Conservation (phyloP, 306 rosid species). For the Medicago truncatula region MtrunA17r5.0-ANR NC_053045.1:41754501-41755000, state of each 20-base stretch:
- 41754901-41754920: background rate
- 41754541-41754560: slow-evolving; percentile 98
- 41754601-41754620: slow-evolving; percentile 94
- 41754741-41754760: slow-evolving; percentile 1
- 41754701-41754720: slow-evolving; percentile 19
- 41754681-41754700: slow-evolving; percentile 27
- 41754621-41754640: slow-evolving; percentile 82
- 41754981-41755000: background rate
- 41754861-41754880: background rate
- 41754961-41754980: background rate
- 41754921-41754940: background rate
- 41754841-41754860: slow-evolving; percentile 7
- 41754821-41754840: slow-evolving; percentile 10
- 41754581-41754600: slow-evolving; percentile 98
- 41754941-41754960: slow-evolving; percentile 29
- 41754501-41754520: slow-evolving; percentile 99
- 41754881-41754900: background rate
- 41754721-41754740: background rate
- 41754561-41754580: slow-evolving; percentile 98
- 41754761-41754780: slow-evolving; percentile 11
- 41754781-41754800: background rate
- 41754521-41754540: slow-evolving; percentile 97
- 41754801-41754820: background rate
- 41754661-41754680: slow-evolving; percentile 23
- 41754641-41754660: slow-evolving; percentile 59